Conservation (phyloP, 2,329 filamentous ascomycete genomes). For the Pyrenophora teres region DNA sequence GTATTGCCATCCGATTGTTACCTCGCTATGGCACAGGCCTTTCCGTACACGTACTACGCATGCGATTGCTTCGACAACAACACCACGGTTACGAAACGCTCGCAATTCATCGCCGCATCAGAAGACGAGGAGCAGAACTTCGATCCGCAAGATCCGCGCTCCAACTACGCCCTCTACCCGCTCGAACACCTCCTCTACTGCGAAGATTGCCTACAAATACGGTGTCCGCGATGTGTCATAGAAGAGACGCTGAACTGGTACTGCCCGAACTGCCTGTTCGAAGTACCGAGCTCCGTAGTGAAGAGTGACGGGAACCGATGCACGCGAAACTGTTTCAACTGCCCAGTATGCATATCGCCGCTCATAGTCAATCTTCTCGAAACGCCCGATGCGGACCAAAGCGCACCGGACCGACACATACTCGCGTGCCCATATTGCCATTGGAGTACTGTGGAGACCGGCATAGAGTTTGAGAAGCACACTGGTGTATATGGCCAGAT, state of each 20-base stretch:
- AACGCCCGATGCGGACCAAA: slow-evolving; percentile 38
- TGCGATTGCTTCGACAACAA: slow-evolving; percentile 64
- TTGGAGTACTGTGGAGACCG: slow-evolving; percentile 89
- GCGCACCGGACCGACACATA: slow-evolving; percentile 67
- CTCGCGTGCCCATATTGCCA: slow-evolving; percentile 88
- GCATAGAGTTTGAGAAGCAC: slow-evolving; percentile 85
- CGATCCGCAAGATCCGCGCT: slow-evolving; percentile 80
- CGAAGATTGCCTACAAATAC: slow-evolving; percentile 95
- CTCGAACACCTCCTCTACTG: slow-evolving; percentile 94
- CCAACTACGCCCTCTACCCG: slow-evolving; percentile 90
- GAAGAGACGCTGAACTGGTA: slow-evolving; percentile 96
- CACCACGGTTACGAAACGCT: slow-evolving; percentile 37
- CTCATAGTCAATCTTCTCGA: slow-evolving; percentile 76
- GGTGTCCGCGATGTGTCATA: slow-evolving; percentile 86
- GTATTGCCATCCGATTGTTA: background rate
- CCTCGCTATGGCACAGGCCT: slow-evolving; percentile 58
- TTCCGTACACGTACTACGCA: slow-evolving; percentile 68
- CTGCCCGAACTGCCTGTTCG: slow-evolving; percentile 93
- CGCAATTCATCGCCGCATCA: slow-evolving; percentile 45
- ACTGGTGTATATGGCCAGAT: slow-evolving; percentile 85
- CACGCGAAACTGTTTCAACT: slow-evolving; percentile 93
- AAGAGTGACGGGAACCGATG: slow-evolving; percentile 95
- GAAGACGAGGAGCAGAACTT: slow-evolving; percentile 81
- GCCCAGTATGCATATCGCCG: slow-evolving; percentile 83
- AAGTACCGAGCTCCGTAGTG: slow-evolving; percentile 90